Percentiles rank a stretch among this genome's conserved stretches.
Evolutionary conservation across 129 eudicot species (phyloP).

Genomic region (Flaveria sonorensis): DNA sequence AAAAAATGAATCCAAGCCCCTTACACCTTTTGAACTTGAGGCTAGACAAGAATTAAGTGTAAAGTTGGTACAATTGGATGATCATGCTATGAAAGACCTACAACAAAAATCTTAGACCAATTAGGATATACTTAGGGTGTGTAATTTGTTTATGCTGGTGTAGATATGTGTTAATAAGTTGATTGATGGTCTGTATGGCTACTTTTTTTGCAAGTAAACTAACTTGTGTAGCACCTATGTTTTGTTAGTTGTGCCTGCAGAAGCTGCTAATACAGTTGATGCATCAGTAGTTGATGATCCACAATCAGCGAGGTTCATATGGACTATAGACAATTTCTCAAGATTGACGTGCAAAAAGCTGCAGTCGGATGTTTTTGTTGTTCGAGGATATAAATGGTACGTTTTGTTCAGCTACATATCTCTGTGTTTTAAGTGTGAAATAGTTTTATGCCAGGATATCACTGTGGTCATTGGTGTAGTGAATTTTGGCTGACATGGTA

Average conservation of each 20-base stretch:
- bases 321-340: slow-evolving; percentile 76
- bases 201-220: neutral
- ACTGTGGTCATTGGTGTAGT: neutral
- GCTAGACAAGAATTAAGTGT: too few relatives aligned
- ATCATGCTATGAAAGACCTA: too few relatives aligned
- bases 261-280: slow-evolving; percentile 50
- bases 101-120: too few relatives aligned
- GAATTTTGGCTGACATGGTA: neutral
- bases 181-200: neutral
- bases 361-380: slow-evolving; percentile 65
- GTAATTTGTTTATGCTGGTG: too few relatives aligned
- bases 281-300: slow-evolving; percentile 66
- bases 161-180: too few relatives aligned
- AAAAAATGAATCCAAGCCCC: too few relatives aligned
- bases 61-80: too few relatives aligned
- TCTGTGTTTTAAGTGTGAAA: neutral
- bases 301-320: slow-evolving; percentile 68
- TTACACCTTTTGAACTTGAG: too few relatives aligned
- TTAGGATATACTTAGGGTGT: too few relatives aligned
- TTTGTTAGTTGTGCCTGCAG: slow-evolving; percentile 59
- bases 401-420: neutral
- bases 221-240: slow-evolving; percentile 1
- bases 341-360: slow-evolving; percentile 60
- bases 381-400: slow-evolving; percentile 93
- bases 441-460: neutral